Base-by-base conservation (phyloP, 345 rosid genomes). In the Brassica incana region DNA sequence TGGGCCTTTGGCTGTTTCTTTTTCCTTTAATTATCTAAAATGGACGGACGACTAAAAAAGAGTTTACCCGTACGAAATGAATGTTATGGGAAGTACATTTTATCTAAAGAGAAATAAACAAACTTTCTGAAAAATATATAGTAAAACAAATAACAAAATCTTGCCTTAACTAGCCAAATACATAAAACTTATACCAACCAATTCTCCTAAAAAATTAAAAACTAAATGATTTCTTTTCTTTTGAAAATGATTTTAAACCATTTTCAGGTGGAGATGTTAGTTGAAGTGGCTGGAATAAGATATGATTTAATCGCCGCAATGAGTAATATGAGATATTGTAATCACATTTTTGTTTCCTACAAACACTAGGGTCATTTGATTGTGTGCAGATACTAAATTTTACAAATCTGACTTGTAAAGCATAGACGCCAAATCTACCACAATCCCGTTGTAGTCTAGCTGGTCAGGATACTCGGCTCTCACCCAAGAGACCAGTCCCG, bases 401-500 rank as follows among this genome's bases (percentile, higher is more conserved):
- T 8, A 40, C 11, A 40, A 43, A 36, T 36, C 8, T 36, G 43
- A 36, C 10, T 36, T 36, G 8, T 36, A 36, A 36, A 36, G 38
- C 8, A 7, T 8, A 36, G 10, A 36, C 43, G 43, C 43, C 43
- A 36, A 36, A 7, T 7, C 43, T 9, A 36, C 3, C 43, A 68
- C 5, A 16, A 16, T 72, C 1, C 81, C 81, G 81, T 77, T 76
- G 84, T 81, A 76, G 81, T 81, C 84, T 81, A 81, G 81, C 73
- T 72, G 84, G 91, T 88, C 45, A 86, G 91, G 92, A 86, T 88
- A 88, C 85, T 88, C 84, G 91, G 88, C 92, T 89, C 90, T 87
- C 96, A 85, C 88, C 86, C 86, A 85, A 86, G 83, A 79, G 90
- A 85, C 88, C 87, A 29, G 32, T 29, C 5, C 5, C 5, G 32